These are phyloP conservation scores for Quillaja saponaria DNA, from an alignment of 306 rosid genomes.

Conservation along the genomic window DNA sequence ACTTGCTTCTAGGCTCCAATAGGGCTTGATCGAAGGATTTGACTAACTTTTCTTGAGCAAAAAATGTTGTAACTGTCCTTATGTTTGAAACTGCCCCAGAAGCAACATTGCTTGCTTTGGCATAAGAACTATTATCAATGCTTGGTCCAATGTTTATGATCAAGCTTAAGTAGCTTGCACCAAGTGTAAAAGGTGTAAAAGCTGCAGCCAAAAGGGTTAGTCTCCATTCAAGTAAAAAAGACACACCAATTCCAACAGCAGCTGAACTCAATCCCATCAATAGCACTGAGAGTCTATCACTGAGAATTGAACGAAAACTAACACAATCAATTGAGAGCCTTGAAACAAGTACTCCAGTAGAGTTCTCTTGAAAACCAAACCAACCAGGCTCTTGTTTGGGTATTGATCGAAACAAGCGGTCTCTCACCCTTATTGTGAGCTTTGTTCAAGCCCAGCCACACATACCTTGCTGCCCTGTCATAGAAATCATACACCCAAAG, in stretches of 20 bases:
- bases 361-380: slow-evolving; percentile 87
- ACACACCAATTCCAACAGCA: slow-evolving; percentile 66
- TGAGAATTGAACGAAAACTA: slow-evolving; percentile 67
- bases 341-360: slow-evolving; percentile 70
- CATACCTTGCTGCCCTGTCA: slow-evolving; percentile 94
- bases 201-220: slow-evolving; percentile 73
- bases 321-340: slow-evolving; percentile 69
- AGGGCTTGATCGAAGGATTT: slow-evolving; percentile 70
- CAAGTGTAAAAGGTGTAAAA: slow-evolving; percentile 85
- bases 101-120: slow-evolving; percentile 84
- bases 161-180: slow-evolving; percentile 82
- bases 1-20: slow-evolving; percentile 59
- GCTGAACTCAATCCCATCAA: slow-evolving; percentile 89
- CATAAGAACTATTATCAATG: slow-evolving; percentile 65
- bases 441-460: slow-evolving; percentile 95
- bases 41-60: slow-evolving; percentile 76
- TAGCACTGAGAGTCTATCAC: slow-evolving; percentile 79
- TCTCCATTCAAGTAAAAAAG: slow-evolving; percentile 51
- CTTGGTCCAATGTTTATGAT: slow-evolving; percentile 70
- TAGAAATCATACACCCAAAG: slow-evolving; percentile 65
- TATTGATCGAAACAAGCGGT: slow-evolving; percentile 68
- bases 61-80: slow-evolving; percentile 80
- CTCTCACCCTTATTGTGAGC: slow-evolving; percentile 78
- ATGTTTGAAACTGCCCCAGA: slow-evolving; percentile 88
- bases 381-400: slow-evolving; percentile 92